A percentile compares a stretch with the other conserved stretches of the same genome.
Conservation (phyloP, 129 eudicot genomes). For the Sambucus nigra region DNA sequence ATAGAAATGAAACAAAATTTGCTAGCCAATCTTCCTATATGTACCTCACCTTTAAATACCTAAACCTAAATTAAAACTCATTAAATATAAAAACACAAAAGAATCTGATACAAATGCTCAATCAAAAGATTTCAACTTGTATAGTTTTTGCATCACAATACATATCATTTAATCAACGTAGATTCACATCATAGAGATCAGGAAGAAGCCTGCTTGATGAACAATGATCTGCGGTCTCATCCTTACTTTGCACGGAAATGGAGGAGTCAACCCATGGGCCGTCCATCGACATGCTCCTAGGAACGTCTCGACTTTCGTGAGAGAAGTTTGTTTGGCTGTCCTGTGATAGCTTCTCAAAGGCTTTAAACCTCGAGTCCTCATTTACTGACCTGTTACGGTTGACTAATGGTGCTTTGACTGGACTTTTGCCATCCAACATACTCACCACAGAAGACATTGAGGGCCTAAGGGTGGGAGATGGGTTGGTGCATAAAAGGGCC, state of each 20-base stretch:
- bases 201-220: slow-evolving; percentile 13
- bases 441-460: slow-evolving; percentile 43
- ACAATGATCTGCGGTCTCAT: neutral
- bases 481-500: slow-evolving; percentile 42
- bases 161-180: too few species aligned
- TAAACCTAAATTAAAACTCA: too few species aligned
- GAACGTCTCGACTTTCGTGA: slow-evolving; percentile 6
- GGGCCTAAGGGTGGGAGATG: slow-evolving; percentile 44
- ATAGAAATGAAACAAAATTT: too few species aligned
- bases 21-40: too few species aligned
- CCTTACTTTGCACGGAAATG: slow-evolving; percentile 1
- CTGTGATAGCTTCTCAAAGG: slow-evolving; percentile 17
- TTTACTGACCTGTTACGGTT: slow-evolving; percentile 6
- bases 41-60: too few species aligned
- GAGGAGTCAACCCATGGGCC: slow-evolving; percentile 25
- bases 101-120: too few species aligned
- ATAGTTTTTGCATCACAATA: too few species aligned
- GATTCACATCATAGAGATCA: slow-evolving; percentile 13
- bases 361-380: slow-evolving; percentile 18
- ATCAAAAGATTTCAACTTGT: too few species aligned
- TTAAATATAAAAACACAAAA: too few species aligned
- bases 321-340: slow-evolving; percentile 14
- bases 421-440: slow-evolving; percentile 33
- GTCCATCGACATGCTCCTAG: slow-evolving; percentile 15
- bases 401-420: slow-evolving; percentile 10